Evolutionary conservation across 2,329 filamentous ascomycete genomes (phyloP).

Genomic region (Chrysoporthe cubensis): DNA sequence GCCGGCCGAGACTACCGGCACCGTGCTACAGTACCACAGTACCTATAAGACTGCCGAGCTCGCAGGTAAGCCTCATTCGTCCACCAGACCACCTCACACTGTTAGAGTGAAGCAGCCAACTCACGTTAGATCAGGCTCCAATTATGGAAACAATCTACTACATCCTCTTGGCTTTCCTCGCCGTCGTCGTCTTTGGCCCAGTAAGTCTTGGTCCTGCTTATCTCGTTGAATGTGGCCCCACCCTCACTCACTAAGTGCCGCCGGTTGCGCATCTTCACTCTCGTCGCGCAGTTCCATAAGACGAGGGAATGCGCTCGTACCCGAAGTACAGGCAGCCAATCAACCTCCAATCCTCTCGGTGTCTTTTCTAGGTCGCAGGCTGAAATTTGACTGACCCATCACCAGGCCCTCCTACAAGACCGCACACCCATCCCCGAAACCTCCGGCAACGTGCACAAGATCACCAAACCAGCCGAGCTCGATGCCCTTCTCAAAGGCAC

Average conservation of each 20-base stretch:
- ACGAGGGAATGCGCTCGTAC: background rate
- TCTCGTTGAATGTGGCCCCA: slow-evolving; percentile 14
- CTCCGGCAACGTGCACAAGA: slow-evolving; percentile 43
- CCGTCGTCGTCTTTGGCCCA: slow-evolving; percentile 25
- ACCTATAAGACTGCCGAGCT: background rate
- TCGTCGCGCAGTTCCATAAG: background rate
- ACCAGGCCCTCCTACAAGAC: slow-evolving; percentile 32
- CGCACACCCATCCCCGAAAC: slow-evolving; percentile 45
- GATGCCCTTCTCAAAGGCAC: slow-evolving; percentile 43
- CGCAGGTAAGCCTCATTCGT: background rate
- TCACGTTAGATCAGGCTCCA: background rate
- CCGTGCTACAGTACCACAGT: background rate
- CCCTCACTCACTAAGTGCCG: background rate
- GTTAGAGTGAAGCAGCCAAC: background rate
- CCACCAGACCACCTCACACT: background rate
- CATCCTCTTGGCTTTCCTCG: slow-evolving; percentile 18
- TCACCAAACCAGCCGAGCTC: slow-evolving; percentile 40
- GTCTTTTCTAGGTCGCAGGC: too few species aligned
- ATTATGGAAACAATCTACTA: slow-evolving; percentile 24
- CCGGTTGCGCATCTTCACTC: background rate
- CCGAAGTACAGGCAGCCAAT: background rate
- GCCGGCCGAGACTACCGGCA: background rate
- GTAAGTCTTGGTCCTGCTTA: slow-evolving; percentile 16
- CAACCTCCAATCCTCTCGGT: too few species aligned
- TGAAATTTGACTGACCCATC: slow-evolving; percentile 3